Percentiles rank a stretch among this genome's conserved stretches.
Evolutionary conservation across 2,329 filamentous ascomycete species (phyloP).

Genomic region (Fulvia fulva): DNA sequence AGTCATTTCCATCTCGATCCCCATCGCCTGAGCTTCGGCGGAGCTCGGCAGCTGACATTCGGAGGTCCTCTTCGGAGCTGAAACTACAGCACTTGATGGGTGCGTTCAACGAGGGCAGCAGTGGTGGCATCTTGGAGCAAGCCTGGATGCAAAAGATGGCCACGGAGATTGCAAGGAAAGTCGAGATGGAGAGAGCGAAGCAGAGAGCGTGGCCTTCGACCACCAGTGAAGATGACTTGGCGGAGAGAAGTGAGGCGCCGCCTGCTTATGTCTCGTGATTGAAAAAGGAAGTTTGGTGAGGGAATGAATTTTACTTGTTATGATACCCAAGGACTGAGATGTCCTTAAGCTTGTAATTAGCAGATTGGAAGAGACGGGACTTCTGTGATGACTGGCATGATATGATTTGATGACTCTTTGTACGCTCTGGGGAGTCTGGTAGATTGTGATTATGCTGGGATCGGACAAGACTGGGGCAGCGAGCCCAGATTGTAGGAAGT

Average conservation of each 20-base stretch:
- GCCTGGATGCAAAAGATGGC: constrained; percentile 94
- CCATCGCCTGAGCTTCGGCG: constrained; percentile 23
- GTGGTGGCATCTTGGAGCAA: constrained; percentile 64
- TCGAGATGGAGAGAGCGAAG: constrained; percentile 74
- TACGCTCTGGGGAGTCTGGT: no score
- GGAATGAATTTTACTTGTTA: neutral
- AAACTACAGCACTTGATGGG: constrained; percentile 23
- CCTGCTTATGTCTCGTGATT: constrained; percentile 35
- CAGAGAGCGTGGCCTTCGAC: constrained; percentile 21
- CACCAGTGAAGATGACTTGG: constrained; percentile 12
- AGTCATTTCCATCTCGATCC: constrained; percentile 19
- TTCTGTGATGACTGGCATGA: neutral
- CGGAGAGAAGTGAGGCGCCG: constrained; percentile 23
- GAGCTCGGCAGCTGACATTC: constrained; percentile 10
- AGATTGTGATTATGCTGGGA: no score
- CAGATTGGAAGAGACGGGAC: neutral
- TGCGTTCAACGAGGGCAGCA: constrained; percentile 24
- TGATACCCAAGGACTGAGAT: neutral
- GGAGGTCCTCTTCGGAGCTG: constrained; percentile 16
- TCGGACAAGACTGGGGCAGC: no score
- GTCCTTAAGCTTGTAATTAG: neutral
- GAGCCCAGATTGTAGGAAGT: no score
- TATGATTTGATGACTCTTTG: neutral
- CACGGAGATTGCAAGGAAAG: constrained; percentile 79
- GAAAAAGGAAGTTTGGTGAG: neutral